A percentile compares a stretch with the other conserved stretches of the same genome.
Evolutionary conservation across 257 asterid species (phyloP).

Genomic region (Handroanthus guayacan): DNA sequence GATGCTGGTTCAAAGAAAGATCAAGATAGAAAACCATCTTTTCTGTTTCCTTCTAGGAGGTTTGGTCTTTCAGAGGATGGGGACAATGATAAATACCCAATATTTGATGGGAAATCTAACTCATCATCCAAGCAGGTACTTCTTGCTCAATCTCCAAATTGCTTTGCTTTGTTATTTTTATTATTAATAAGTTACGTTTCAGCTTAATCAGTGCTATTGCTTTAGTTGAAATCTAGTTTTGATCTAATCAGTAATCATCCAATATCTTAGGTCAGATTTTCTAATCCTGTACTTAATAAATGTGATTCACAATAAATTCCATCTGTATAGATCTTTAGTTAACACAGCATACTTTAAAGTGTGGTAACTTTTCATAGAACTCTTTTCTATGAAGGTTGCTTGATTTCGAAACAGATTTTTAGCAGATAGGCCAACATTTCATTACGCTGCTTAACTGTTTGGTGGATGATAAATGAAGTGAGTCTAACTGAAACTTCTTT

Average conservation of each 20-base stretch:
- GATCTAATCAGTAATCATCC: not conserved
- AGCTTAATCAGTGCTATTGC: not conserved
- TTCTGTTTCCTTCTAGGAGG: constrained; percentile 70
- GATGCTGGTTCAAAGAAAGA: constrained; percentile 70
- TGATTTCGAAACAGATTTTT: too few relatives aligned
- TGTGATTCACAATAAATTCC: too few relatives aligned
- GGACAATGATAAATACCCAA: constrained; percentile 61
- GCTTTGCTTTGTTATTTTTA: not conserved
- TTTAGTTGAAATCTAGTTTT: not conserved
- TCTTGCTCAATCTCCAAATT: constrained; percentile 25
- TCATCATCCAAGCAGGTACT: constrained; percentile 72
- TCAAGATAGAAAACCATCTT: constrained; percentile 61
- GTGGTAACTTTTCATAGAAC: too few relatives aligned
- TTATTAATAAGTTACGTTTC: too few relatives aligned
- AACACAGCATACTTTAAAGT: too few relatives aligned
- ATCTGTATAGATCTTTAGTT: too few relatives aligned
- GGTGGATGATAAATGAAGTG: too few relatives aligned
- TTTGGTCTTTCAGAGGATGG: constrained; percentile 75
- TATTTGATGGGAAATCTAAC: constrained; percentile 76
- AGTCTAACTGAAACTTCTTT: too few relatives aligned
- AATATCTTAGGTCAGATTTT: not conserved
- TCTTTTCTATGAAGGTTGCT: too few relatives aligned
- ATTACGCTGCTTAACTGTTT: too few relatives aligned
- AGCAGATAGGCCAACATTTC: too few relatives aligned
- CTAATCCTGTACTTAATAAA: too few relatives aligned